phyloP scores from a whole-genome alignment of 2,329 filamentous ascomycete genomes.

The Arthrocladium fulminans region DNA sequence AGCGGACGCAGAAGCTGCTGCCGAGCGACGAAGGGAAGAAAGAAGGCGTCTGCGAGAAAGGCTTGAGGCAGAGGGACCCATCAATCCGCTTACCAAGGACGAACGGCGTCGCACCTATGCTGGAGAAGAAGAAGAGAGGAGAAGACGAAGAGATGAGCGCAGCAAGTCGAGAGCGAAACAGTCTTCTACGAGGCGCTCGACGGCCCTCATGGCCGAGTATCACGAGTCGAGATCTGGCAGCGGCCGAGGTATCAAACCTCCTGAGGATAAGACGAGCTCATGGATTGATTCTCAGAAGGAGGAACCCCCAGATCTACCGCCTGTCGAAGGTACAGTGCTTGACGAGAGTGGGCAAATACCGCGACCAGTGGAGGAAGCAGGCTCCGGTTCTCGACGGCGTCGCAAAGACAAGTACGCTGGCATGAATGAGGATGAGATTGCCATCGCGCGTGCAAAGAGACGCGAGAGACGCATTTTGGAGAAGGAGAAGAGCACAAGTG shows the following conservation, averaged over 20 bases:
- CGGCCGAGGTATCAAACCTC: conserved; percentile 23
- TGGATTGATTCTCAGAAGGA: conserved; percentile 42
- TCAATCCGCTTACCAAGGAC: conserved; percentile 16
- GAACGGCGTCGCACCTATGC: conserved; percentile 29
- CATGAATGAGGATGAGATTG: conserved; percentile 32
- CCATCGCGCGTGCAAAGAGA: conserved; percentile 28
- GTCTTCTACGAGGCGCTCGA: conserved; percentile 25
- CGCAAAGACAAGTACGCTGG: conserved; percentile 34
- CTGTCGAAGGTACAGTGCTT: conserved; percentile 38
- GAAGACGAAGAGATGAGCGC: conserved; percentile 23
- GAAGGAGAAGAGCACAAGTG: conserved; percentile 21
- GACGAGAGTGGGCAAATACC: conserved; percentile 27
- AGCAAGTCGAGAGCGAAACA: conserved; percentile 30
- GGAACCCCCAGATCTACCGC: conserved; percentile 41
- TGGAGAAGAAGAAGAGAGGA: conserved; percentile 22
- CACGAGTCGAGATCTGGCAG: conserved; percentile 26
- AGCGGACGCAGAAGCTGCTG: conserved; percentile 28
- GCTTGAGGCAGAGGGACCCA: conserved; percentile 19
- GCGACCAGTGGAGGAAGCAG: conserved; percentile 22
- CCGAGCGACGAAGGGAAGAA: conserved; percentile 33
- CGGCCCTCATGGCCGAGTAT: conserved; percentile 26
- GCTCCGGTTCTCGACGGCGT: conserved; percentile 27
- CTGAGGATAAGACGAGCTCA: conserved; percentile 39
- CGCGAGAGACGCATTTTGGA: conserved; percentile 13
- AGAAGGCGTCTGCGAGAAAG: conserved; percentile 19